Conservation (phyloP, 2,329 filamentous ascomycete species). For the Byssoonygena ceratinophila region DNA sequence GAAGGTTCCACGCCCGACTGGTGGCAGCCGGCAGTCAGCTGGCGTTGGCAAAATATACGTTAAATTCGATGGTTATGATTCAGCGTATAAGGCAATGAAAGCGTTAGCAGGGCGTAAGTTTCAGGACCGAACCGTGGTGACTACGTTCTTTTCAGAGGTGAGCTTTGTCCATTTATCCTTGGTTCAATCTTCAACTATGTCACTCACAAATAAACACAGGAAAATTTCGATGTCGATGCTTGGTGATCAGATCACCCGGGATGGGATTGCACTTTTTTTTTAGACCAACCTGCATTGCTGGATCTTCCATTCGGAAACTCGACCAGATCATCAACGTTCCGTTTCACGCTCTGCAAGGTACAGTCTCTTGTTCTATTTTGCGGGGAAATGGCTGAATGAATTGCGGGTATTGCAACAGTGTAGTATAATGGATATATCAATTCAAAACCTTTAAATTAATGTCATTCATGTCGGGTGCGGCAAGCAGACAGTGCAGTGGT, state of each 20-base stretch:
- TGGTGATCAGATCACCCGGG: slow-evolving; percentile 49
- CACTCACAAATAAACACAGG: slow-evolving; percentile 41
- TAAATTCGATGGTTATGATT: slow-evolving; percentile 72
- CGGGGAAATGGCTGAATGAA: slow-evolving; percentile 2
- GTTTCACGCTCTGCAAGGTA: not conserved
- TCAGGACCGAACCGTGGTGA: slow-evolving; percentile 88
- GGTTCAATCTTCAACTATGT: slow-evolving; percentile 25
- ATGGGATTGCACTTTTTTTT: not conserved
- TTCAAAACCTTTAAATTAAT: not conserved
- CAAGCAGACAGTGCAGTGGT: not conserved
- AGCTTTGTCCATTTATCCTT: slow-evolving; percentile 19
- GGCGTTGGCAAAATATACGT: slow-evolving; percentile 97
- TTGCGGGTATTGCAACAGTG: slow-evolving; percentile 5
- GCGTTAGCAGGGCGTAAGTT: slow-evolving; percentile 94
- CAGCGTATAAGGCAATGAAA: slow-evolving; percentile 72
- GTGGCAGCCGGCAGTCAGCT: slow-evolving; percentile 69
- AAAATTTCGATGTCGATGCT: slow-evolving; percentile 86
- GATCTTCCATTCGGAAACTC: not conserved
- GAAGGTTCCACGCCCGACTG: slow-evolving; percentile 81
- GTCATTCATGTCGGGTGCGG: not conserved
- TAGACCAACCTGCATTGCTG: not conserved
- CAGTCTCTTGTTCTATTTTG: not conserved
- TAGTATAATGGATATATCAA: slow-evolving; percentile 7
- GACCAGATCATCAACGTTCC: not conserved
- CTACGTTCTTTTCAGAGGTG: slow-evolving; percentile 92